Evolutionary conservation across 495 filamentous ascomycete genomes (phyloP), one percentile per base, ranked within the genome.

Genomic region (Hyaloscypha finlandica): DNA sequence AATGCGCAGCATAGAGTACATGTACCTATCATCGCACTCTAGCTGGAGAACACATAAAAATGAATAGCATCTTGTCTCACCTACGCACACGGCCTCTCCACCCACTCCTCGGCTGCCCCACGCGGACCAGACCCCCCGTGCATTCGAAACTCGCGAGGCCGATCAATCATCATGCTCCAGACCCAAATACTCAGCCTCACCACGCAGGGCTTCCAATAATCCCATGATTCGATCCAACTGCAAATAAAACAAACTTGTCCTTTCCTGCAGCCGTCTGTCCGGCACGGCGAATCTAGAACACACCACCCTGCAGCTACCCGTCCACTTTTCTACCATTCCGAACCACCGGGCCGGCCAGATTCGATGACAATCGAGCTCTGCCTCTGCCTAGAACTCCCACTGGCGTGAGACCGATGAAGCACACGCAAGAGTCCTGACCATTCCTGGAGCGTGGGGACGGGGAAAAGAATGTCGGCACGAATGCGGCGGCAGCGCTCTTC

Each of bases 401-500:
- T 30, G 66, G 66, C 74, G 54, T 66, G 55, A 68, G 60, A 58
- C 66, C 19, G 20, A 73, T 73, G 70, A 73, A 52, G 70, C 64
- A 66, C 20, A 25, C 51, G 42, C 52, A 22, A 55, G 31, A 30
- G 45, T 35, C 33, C 33, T 66, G 56, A 70, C 42, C 6, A 8
- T 59, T 52, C 37, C 54, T n/a, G 57, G 62, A 70, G 62, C 51
- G 60, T 20, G 66, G 68, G 63, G 57, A 59, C 64, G 67, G 31
- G 61, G 35, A 61, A 48, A 66, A 70, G 71, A 63, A 85, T 85
- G 74, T 79, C 82, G 52, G 64, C 78, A 65, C 77, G 79, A 59
- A 77, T 79, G 71, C 79, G 85, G 71, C 83, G 83, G 20, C 84
- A 83, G 74, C 83, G 87, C 65, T 84, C 88, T 70, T 91, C 87